Evolutionary conservation across 148 eudicot genomes (phyloP).

Genomic region (Chenopodium quinoa): DNA sequence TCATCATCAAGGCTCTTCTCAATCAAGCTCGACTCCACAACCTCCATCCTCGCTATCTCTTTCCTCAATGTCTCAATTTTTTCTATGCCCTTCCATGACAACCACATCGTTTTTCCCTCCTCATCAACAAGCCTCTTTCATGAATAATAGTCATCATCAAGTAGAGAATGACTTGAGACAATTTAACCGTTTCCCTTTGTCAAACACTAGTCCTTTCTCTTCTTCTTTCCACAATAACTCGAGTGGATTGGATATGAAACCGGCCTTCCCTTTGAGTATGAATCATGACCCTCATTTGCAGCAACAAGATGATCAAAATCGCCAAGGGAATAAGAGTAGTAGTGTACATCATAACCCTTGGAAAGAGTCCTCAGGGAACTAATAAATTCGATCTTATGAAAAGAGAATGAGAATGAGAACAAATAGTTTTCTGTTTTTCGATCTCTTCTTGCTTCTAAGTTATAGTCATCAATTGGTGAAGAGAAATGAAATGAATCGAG

Average conservation of each 20-base stretch:
- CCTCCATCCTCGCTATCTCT: constrained; percentile 27
- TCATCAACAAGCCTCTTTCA: constrained; percentile 22
- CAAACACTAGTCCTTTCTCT: constrained; percentile 22
- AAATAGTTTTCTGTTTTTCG: neutral
- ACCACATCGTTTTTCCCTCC: constrained; percentile 34
- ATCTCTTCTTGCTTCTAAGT: neutral
- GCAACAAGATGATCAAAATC: constrained; percentile 17
- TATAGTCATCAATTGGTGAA: neutral
- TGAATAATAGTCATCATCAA: constrained; percentile 10
- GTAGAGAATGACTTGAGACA: constrained; percentile 38
- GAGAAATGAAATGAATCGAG: neutral
- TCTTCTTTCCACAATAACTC: constrained; percentile 24
- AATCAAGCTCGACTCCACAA: constrained; percentile 19
- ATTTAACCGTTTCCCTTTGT: constrained; percentile 34
- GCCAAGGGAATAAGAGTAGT: constrained; percentile 15
- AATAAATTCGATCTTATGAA: neutral
- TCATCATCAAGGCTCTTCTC: constrained; percentile 21
- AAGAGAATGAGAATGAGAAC: neutral
- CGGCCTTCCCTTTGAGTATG: constrained; percentile 28
- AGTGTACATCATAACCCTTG: constrained; percentile 3
- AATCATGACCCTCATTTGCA: constrained; percentile 30
- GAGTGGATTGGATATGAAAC: constrained; percentile 29
- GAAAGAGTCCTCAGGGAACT: constrained; percentile 7
- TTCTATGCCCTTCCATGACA: constrained; percentile 36
- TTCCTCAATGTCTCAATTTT: constrained; percentile 36